Conservation (phyloP, 140 eudicot genomes). For the Cichorium intybus region DNA sequence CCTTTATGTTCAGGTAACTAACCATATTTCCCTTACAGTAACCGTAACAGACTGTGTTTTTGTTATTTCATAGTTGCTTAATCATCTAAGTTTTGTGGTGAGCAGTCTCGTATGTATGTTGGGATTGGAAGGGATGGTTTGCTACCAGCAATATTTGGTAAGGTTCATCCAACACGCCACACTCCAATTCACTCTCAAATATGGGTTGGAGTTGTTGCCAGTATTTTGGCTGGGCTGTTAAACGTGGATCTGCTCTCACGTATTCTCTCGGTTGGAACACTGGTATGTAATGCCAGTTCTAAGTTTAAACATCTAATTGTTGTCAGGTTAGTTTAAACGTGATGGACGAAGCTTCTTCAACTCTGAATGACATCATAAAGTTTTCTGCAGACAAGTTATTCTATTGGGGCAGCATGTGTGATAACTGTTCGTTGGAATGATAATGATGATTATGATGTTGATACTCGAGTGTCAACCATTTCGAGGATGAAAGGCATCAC, state of each 20-base stretch:
- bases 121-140: slow-evolving; percentile 99
- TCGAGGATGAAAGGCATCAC: slow-evolving; percentile 67
- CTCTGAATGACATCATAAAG: no score
- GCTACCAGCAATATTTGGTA: slow-evolving; percentile 76
- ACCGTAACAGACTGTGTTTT: no score
- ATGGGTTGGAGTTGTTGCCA: slow-evolving; percentile 95
- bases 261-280: slow-evolving; percentile 92
- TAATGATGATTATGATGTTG: slow-evolving; percentile 45
- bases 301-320: no score
- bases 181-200: slow-evolving; percentile 94
- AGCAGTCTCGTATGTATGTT: slow-evolving; percentile 91
- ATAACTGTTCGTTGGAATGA: slow-evolving; percentile 78
- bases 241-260: slow-evolving; percentile 84
- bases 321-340: no score
- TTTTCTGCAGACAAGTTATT: slow-evolving; percentile 99
- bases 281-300: no score
- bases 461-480: slow-evolving; percentile 35
- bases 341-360: no score
- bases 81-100: slow-evolving; percentile 12
- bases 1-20: slow-evolving; percentile 99
- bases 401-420: slow-evolving; percentile 97
- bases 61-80: no score
- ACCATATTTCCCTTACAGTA: no score
- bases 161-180: slow-evolving; percentile 80
- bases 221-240: slow-evolving; percentile 73